These are phyloP conservation scores for Neurospora crassa DNA, from an alignment of 2,329 filamentous ascomycete species.

Conservation along the genomic window DNA sequence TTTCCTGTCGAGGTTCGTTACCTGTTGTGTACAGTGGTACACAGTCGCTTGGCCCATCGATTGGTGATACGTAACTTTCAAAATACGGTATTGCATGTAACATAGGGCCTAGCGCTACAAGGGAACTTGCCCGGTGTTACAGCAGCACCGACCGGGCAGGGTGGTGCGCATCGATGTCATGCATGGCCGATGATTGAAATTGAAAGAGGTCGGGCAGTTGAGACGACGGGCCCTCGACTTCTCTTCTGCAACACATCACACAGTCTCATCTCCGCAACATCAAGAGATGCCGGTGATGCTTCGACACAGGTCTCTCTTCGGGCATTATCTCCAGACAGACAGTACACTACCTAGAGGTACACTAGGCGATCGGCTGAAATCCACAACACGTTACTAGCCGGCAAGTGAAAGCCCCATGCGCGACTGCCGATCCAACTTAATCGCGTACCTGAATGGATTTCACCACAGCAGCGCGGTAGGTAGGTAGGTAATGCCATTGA, in stretches of 20 bases:
- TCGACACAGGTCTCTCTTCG: background rate
- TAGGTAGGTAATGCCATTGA: too few species aligned
- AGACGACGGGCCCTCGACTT: background rate
- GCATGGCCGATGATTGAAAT: background rate
- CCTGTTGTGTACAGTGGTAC: background rate
- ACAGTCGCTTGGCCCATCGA: background rate
- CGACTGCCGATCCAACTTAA: background rate
- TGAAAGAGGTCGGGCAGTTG: background rate
- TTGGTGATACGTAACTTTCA: background rate
- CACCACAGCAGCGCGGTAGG: background rate
- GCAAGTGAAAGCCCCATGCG: background rate
- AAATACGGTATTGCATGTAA: background rate
- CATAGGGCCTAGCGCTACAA: background rate
- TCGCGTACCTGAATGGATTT: background rate
- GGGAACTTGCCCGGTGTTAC: background rate
- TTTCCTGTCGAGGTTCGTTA: background rate
- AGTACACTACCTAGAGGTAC: too few species aligned
- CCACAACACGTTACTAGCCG: background rate
- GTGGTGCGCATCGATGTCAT: background rate
- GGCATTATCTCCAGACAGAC: too few species aligned
- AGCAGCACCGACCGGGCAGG: background rate
- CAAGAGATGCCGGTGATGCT: background rate
- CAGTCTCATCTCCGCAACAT: background rate
- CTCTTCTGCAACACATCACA: background rate
- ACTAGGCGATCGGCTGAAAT: background rate